A percentile compares a stretch with the other conserved stretches of the same genome.
phyloP scores from a whole-genome alignment of 2,329 filamentous ascomycete species.

The Plenodomus tracheiphilus region DNA sequence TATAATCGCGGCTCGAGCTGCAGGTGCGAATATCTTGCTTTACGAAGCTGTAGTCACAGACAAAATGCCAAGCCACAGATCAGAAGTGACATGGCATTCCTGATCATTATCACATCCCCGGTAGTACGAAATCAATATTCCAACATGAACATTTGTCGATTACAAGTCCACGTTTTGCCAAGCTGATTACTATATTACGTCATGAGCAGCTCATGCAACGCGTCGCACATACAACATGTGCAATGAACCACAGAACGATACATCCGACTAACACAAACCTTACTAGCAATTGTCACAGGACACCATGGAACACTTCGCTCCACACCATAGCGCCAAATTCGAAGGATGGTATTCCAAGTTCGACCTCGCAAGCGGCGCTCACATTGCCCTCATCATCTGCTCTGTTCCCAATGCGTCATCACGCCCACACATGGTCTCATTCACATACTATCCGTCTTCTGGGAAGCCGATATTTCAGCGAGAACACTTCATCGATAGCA shows the following conservation, averaged over 20 bases:
- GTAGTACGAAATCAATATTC: too few species aligned
- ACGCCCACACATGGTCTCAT: conserved; percentile 52
- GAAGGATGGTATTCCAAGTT: conserved; percentile 59
- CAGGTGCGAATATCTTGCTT: too few species aligned
- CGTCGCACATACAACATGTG: not conserved
- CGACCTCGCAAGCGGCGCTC: conserved; percentile 50
- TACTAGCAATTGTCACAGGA: not conserved
- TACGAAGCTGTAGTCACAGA: too few species aligned
- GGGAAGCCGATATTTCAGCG: conserved; percentile 43
- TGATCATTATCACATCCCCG: too few species aligned
- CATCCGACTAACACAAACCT: not conserved
- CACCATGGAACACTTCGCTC: conserved; percentile 48
- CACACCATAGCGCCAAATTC: conserved; percentile 49
- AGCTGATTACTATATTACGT: not conserved
- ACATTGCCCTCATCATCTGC: conserved; percentile 53
- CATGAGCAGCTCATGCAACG: not conserved
- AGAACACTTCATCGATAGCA: conserved; percentile 49
- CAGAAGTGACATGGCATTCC: too few species aligned
- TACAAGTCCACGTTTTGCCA: not conserved
- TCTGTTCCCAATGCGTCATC: conserved; percentile 48
- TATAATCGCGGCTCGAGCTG: too few species aligned
- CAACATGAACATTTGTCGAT: too few species aligned
- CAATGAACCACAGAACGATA: not conserved
- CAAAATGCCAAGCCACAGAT: too few species aligned
- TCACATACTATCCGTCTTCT: conserved; percentile 52